A percentile compares a stretch with the other conserved stretches of the same genome.
Conservation (phyloP, 106 monocot genomes). For the Dendrobium officinale region DNA sequence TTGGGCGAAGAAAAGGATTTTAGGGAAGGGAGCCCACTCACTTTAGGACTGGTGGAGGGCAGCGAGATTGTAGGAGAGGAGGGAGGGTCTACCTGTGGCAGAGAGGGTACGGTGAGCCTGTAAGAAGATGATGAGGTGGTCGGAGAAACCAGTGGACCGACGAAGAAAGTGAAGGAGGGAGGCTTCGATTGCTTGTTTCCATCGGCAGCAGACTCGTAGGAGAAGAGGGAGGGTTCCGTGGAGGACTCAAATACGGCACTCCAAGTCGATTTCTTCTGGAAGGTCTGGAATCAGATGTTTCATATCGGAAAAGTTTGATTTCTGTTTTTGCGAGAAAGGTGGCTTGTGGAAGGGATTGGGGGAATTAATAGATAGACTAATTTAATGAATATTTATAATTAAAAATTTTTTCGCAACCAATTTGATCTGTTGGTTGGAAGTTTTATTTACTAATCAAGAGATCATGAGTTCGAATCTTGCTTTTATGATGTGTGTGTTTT, state of each 20-base stretch:
- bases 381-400: too few relatives aligned
- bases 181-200: constrained; percentile 32
- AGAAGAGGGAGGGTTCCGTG: neutral
- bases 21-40: constrained; percentile 22
- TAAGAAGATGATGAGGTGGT: constrained; percentile 18
- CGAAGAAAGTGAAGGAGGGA: constrained; percentile 33
- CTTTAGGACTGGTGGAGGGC: constrained; percentile 19
- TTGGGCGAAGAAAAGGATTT: constrained; percentile 8
- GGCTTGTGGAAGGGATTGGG: neutral
- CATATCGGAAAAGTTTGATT: neutral
- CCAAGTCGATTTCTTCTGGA: constrained; percentile 53
- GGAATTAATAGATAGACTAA: neutral
- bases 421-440: too few relatives aligned
- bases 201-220: constrained; percentile 24
- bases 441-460: too few relatives aligned
- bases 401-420: too few relatives aligned
- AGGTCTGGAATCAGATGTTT: constrained; percentile 44
- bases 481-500: too few relatives aligned
- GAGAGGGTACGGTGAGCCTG: constrained; percentile 24
- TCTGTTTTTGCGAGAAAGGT: neutral
- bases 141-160: constrained; percentile 3
- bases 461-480: too few relatives aligned
- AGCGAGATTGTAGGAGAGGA: constrained; percentile 16
- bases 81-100: neutral
- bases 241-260: constrained; percentile 43